Evolutionary conservation across 2,329 filamentous ascomycete species (phyloP).

Genomic region (Xylaria sp.): DNA sequence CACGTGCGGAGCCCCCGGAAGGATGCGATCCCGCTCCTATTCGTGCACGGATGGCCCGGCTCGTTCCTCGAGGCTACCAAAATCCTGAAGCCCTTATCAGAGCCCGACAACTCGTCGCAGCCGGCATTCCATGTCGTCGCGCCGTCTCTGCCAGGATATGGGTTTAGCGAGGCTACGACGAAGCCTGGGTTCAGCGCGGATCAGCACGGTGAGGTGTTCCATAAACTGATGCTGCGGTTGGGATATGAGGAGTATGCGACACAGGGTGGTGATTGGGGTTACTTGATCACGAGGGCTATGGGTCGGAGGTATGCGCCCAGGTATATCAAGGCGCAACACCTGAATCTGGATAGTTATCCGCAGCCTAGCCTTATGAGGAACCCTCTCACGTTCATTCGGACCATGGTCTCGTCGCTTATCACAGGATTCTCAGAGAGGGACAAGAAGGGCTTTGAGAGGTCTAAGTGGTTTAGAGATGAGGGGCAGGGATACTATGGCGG

Average conservation of each 20-base stretch:
- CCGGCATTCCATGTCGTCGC: constrained; percentile 54
- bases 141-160: constrained; percentile 54
- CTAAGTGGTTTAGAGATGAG: constrained; percentile 26
- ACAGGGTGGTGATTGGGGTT: constrained; percentile 74
- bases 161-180: constrained; percentile 46
- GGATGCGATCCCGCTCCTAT: constrained; percentile 38
- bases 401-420: constrained; percentile 13
- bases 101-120: constrained; percentile 5
- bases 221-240: constrained; percentile 65
- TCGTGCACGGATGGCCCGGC: constrained; percentile 55
- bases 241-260: constrained; percentile 63
- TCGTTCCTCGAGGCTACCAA: constrained; percentile 66
- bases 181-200: constrained; percentile 60
- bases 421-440: constrained; percentile 44
- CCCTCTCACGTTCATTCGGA: constrained; percentile 12
- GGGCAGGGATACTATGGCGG: constrained; percentile 22
- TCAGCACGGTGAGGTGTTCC: constrained; percentile 64
- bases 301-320: constrained; percentile 36
- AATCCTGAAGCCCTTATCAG: constrained; percentile 49
- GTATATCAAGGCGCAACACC: constrained; percentile 29
- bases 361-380: constrained; percentile 14
- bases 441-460: constrained; percentile 52
- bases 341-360: constrained; percentile 21
- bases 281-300: constrained; percentile 58
- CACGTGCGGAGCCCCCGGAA: constrained; percentile 57